Base-by-base conservation (phyloP, 805 yeast genomes). In the Ogataea trehaloabstinens region DNA sequence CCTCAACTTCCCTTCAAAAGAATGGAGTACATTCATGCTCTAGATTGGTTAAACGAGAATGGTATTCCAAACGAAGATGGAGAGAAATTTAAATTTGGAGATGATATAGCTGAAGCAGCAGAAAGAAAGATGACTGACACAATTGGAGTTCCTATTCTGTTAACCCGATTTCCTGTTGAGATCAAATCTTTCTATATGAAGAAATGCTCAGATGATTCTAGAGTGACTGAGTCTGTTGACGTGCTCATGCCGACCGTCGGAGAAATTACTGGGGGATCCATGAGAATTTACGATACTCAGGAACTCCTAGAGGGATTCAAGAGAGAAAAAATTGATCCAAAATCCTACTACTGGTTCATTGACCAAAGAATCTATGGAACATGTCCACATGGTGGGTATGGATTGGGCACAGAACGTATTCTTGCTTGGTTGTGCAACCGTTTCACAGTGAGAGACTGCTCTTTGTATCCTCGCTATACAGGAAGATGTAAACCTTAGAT, bases 241-340 rank as follows among this genome's bases (percentile, higher is more conserved):
- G 96, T 93, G 25, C 75, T 93, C 62, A 90, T 93, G 96, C 99
- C 99, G 56, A 91, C 87, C 55, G 99, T 93, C 42, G 99, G 99
- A 63, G 99, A 93, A 70, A 85, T 93, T 58, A 87, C 95, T 32
- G 99, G 99, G 66, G 99, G 99, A 43, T 91, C 98, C 34, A 93
- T 93, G 99, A 90, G 99, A 78, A 89, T 88, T 51, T 79, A 75
- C 47, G 78, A 80, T 55, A 68, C 75, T 44, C 88, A 87, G 31
- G 98, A 91, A 66, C 74, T 93, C 54, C 62, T 85, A 55, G 95
- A 80, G 33, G 97, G 96, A 36, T 85, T 91, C 76, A 82, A 82
- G 69, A 86, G 97, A 70, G 99, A 93, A 71, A 81, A 82, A 41
- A 86, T 93, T 57, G 82, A 80, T 61, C 74, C 87, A 40, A 78